Conservation (phyloP, 148 eudicot species). For the Drosera capensis region DNA sequence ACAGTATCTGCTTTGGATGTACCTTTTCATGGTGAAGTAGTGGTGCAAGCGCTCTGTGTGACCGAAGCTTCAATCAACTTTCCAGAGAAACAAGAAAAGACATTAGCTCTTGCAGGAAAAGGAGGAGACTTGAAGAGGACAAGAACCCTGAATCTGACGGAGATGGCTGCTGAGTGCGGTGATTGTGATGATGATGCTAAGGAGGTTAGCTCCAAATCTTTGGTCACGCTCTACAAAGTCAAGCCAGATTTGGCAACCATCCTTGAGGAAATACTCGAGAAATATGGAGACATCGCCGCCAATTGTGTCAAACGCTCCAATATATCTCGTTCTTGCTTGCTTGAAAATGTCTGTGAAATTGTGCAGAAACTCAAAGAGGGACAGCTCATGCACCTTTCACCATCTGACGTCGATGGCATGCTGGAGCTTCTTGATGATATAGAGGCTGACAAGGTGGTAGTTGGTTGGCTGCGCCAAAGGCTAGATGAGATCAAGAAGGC, state of each 20-base stretch:
- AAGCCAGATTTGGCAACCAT: conserved; percentile 7
- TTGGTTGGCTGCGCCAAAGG: conserved; percentile 14
- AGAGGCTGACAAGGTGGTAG: conserved; percentile 5
- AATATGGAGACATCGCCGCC: conserved; percentile 13
- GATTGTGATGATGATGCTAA: conserved; percentile 13
- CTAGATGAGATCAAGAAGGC: conserved; percentile 9
- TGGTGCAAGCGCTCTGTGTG: no score
- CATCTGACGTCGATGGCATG: conserved; percentile 6
- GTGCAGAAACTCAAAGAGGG: conserved; percentile 4
- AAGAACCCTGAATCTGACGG: conserved; percentile 9
- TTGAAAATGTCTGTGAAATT: conserved; percentile 11
- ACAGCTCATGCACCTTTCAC: conserved; percentile 6
- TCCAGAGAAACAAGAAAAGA: no score
- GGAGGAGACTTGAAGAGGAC: no score
- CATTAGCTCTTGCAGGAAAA: no score
- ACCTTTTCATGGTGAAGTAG: no score
- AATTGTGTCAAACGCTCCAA: conserved; percentile 4
- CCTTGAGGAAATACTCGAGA: conserved; percentile 7
- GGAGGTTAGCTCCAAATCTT: background rate
- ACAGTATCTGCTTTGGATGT: no score
- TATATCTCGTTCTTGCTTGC: conserved; percentile 6
- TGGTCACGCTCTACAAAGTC: conserved; percentile 10
- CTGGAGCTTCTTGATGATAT: conserved; percentile 8
- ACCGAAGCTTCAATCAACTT: no score
- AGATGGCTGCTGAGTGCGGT: conserved; percentile 4